Percentiles rank a stretch among this genome's conserved stretches.
phyloP scores from a whole-genome alignment of 2,329 filamentous ascomycete genomes.

The Aspergillus latus region DNA sequence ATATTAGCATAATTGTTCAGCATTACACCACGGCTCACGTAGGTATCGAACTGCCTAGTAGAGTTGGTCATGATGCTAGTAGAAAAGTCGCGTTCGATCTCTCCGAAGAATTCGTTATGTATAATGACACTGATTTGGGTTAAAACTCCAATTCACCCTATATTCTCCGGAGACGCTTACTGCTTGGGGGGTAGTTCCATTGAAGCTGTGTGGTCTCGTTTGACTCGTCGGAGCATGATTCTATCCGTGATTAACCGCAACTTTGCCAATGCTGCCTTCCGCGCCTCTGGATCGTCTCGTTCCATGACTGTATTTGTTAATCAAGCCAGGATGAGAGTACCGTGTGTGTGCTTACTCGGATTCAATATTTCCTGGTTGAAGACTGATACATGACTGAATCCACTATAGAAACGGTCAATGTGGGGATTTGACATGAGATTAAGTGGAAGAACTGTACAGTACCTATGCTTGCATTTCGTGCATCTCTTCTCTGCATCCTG shows the following conservation, averaged over 20 bases:
- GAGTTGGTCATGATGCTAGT: constrained; percentile 93
- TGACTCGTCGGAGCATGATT: constrained; percentile 94
- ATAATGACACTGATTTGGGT: constrained; percentile 64
- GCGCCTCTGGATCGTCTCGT: constrained; percentile 52
- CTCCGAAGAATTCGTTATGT: constrained; percentile 93
- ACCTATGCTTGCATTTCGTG: constrained; percentile 63
- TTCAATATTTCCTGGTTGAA: constrained; percentile 96
- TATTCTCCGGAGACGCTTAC: constrained; percentile 24
- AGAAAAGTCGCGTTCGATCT: constrained; percentile 94
- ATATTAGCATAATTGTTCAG: constrained; percentile 99
- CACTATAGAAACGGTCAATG: constrained; percentile 36
- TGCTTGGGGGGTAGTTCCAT: constrained; percentile 98
- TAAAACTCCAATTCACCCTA: constrained; percentile 1
- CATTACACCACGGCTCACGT: constrained; percentile 89
- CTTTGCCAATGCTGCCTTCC: constrained; percentile 72
- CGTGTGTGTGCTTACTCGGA: constrained; percentile 51
- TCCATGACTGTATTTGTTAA: constrained; percentile 51
- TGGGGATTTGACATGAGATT: constrained; percentile 1
- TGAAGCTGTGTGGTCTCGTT: constrained; percentile 86
- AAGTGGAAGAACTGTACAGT: constrained; percentile 22
- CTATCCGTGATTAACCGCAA: constrained; percentile 84
- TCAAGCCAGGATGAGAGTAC: constrained; percentile 24
- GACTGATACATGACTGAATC: constrained; percentile 70
- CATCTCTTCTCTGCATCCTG: constrained; percentile 72
- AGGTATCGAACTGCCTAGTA: constrained; percentile 87